Evolutionary conservation across 345 rosid species (phyloP), one percentile per base, ranked within the genome.

Genomic region (Syzygium aromaticum): DNA sequence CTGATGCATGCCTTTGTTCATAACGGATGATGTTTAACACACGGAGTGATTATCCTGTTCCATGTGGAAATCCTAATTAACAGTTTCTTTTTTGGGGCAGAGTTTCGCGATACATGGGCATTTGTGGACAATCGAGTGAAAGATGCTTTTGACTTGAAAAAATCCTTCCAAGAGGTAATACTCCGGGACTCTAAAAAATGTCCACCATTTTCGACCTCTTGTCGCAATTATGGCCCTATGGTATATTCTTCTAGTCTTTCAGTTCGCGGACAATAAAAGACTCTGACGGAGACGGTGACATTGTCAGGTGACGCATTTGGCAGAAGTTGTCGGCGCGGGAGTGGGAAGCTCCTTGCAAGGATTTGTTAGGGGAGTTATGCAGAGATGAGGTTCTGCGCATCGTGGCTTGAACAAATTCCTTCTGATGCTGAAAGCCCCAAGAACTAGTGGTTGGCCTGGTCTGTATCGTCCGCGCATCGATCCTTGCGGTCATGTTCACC

Each of bases 61-160:
- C 85, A 16, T 43, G 54, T 73, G 61, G 54, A 11, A 52, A n/a
- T 25, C 51, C 33, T 73, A 21, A 25, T 77, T 51, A n/a, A 33
- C 46, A 49, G 40, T 57, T 89, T 87, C 19, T 84, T 67, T 22
- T 84, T 86, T 88, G 59, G 59, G 61, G 86, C 90, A 98, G 99
- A 92, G 67, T 94, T 95, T 87, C 90, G 92, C 0, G 98, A 96
- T 86, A 95, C 98, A 46, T 95, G 97, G 99, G 90, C 87, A 53
- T 96, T 96, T 93, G 90, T 98, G 94, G 94, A 94, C 88, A 91
- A 91, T 88, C 90, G 98, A 89, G 96, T 96, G 84, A 95, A 93
- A 92, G 99, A 96, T 92, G 97, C 98, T 49, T 98, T 95, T 88
- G 97, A 98, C 92, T 89, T 94, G 67, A 98, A 93, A 94, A 98